These are phyloP conservation scores for Firmiana major DNA, from an alignment of 345 rosid species.

Conservation along the genomic window DNA sequence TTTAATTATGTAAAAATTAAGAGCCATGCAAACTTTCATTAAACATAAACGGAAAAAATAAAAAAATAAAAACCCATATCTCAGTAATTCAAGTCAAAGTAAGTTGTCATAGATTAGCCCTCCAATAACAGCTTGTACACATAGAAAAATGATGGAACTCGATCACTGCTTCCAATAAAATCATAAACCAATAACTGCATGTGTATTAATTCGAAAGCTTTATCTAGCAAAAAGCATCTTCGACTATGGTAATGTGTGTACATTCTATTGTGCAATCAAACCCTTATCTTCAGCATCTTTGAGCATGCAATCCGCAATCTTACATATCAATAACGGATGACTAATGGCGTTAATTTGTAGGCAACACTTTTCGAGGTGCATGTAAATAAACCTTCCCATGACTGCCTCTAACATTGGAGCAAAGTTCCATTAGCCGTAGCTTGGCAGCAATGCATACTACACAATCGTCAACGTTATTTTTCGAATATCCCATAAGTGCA, in stretches of 20 bases:
- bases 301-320: constrained; percentile 60
- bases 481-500: constrained; percentile 68
- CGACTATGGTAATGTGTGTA: constrained; percentile 2
- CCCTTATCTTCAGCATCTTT: constrained; percentile 73
- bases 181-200: not conserved
- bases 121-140: no score
- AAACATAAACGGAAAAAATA: no score
- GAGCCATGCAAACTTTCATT: no score
- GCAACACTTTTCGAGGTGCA: not conserved
- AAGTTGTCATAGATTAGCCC: no score
- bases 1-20: no score
- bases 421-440: constrained; percentile 59
- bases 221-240: not conserved
- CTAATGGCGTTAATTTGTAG: not conserved
- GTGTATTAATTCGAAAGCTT: not conserved
- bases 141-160: no score
- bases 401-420: constrained; percentile 55
- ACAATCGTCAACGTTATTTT: constrained; percentile 53
- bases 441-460: constrained; percentile 64
- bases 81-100: no score
- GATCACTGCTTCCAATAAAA: not conserved
- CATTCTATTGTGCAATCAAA: constrained; percentile 60
- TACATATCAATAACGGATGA: not conserved
- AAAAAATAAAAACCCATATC: no score
- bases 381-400: not conserved